Evolutionary conservation across 345 rosid genomes (phyloP).

Genomic region (Passiflora organensis): DNA sequence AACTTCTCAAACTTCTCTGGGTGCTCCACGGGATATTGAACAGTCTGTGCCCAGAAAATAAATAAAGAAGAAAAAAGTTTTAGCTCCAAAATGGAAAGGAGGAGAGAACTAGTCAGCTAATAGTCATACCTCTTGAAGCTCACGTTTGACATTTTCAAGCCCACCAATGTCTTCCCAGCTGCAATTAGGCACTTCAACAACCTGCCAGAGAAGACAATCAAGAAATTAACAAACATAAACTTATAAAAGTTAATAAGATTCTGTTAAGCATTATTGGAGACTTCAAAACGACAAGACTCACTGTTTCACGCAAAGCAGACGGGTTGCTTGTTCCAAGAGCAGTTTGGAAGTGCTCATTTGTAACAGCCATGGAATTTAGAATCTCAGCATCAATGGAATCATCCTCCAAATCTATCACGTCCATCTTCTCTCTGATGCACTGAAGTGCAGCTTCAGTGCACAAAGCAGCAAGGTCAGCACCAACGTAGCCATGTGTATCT

Average conservation of each 20-base stretch:
- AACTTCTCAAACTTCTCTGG: conserved; percentile 75
- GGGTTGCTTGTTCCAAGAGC: conserved; percentile 72
- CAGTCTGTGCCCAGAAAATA: conserved; percentile 38
- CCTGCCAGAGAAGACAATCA: conserved; percentile 20
- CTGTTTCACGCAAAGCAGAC: conserved; percentile 69
- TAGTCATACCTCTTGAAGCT: conserved; percentile 57
- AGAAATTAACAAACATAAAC: too few relatives aligned
- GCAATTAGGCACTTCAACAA: conserved; percentile 66
- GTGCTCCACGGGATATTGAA: conserved; percentile 80
- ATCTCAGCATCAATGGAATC: conserved; percentile 64
- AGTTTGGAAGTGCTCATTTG: conserved; percentile 61
- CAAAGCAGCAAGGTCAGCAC: conserved; percentile 67
- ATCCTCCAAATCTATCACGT: conserved; percentile 64
- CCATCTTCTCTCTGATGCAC: conserved; percentile 74
- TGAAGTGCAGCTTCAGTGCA: conserved; percentile 74
- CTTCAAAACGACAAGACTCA: too few relatives aligned
- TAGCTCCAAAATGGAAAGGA: not conserved
- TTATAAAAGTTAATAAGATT: conserved; percentile 13
- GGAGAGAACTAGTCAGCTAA: not conserved
- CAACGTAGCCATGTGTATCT: conserved; percentile 62
- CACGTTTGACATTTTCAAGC: conserved; percentile 64
- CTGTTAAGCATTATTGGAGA: too few relatives aligned
- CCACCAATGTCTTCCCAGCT: conserved; percentile 76
- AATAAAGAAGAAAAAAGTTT: conserved; percentile 3
- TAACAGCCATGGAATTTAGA: conserved; percentile 63